Percentiles rank a stretch among this genome's conserved stretches.
These are phyloP conservation scores for Hygrocybe punicea DNA, from an alignment of 768 basidiomycete genomes.

Conservation along the genomic window DNA sequence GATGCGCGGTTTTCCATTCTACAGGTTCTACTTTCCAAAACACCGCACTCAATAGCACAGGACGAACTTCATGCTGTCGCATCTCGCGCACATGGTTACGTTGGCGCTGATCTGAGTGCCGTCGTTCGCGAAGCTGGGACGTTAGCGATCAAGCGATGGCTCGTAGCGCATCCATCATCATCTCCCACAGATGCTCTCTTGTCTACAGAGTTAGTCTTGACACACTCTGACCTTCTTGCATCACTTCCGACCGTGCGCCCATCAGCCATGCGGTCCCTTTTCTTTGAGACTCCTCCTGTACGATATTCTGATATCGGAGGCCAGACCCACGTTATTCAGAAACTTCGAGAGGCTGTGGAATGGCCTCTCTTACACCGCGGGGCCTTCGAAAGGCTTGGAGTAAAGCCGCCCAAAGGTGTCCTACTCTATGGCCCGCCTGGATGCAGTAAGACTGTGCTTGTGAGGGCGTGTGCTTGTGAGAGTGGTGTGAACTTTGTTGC, in stretches of 20 bases:
- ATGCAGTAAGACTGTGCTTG: conserved; percentile 94
- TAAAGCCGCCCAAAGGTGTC: conserved; percentile 84
- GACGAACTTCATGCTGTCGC: conserved; percentile 66
- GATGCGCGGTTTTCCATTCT: conserved; percentile 84
- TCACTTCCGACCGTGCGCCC: conserved; percentile 81
- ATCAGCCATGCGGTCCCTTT: conserved; percentile 91
- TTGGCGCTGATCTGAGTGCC: conserved; percentile 92
- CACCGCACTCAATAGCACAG: conserved; percentile 66
- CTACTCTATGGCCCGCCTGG: conserved; percentile 94
- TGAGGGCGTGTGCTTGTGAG: conserved; percentile 88
- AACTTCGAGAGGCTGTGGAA: conserved; percentile 86
- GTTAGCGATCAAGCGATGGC: conserved; percentile 81
- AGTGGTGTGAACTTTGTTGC: conserved; percentile 95
- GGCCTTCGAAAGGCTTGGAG: conserved; percentile 82
- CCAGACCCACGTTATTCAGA: conserved; percentile 74
- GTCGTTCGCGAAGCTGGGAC: conserved; percentile 93
- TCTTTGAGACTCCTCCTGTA: conserved; percentile 80
- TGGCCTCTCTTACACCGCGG: conserved; percentile 91
- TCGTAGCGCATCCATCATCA: conserved; percentile 31
- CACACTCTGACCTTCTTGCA: conserved; percentile 58
- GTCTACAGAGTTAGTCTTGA: conserved; percentile 38
- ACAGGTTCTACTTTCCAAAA: conserved; percentile 74
- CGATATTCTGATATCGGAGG: conserved; percentile 89
- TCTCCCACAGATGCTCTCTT: conserved; percentile 11
- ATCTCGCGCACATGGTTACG: conserved; percentile 87